Evolutionary conservation across 768 basidiomycete species (phyloP), one percentile per base, ranked within the genome.

Genomic region (Trametes punicea): DNA sequence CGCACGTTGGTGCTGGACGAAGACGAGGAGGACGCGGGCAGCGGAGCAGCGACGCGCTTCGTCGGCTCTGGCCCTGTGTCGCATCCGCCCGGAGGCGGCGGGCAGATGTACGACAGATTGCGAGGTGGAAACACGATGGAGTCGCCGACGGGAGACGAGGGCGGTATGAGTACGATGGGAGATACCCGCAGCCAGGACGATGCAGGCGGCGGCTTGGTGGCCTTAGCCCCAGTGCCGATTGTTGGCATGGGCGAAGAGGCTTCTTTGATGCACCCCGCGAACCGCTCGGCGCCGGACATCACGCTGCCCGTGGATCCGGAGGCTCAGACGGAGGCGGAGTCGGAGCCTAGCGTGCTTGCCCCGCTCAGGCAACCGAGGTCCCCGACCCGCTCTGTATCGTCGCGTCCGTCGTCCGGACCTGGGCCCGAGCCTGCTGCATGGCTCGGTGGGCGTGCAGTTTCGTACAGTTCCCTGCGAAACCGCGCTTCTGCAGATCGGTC

Each of bases 351-450:
- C 21, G 42, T 44, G 8, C 31, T 51, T 25, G 51, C 55, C 1
- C 56, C 56, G 11, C 45, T 26, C 5, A 33, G 44, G 29, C 48
- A 59, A 20, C 51, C 55, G 1, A 50, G 29, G 23, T 63, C 62
- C 9, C 59, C 56, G 3, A 23, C 54, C 23, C 40, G 47, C 36
- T 59, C 60, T 23, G 41, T 18, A 7, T n/a, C n/a, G 13, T 55
- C 30, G 23, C 56, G 51, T 6, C 46, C 33, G 1, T 39, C 21
- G 15, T 49, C 42, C 23, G 48, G 52, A 4, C 33, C 51, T 8
- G 59, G 59, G 0, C 53, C 50, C 6, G 62, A 64, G 11, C 55
- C 60, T 11, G 56, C 63, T 2, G 57, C 51, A 26, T 64, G 63
- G 63, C 23, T 64, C 4, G 56, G 63, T 6, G 60, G 60, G 4